Evolutionary conservation across 257 asterid genomes (phyloP), one percentile per base, ranked within the genome.

Genomic region (Solanum arcanum): DNA sequence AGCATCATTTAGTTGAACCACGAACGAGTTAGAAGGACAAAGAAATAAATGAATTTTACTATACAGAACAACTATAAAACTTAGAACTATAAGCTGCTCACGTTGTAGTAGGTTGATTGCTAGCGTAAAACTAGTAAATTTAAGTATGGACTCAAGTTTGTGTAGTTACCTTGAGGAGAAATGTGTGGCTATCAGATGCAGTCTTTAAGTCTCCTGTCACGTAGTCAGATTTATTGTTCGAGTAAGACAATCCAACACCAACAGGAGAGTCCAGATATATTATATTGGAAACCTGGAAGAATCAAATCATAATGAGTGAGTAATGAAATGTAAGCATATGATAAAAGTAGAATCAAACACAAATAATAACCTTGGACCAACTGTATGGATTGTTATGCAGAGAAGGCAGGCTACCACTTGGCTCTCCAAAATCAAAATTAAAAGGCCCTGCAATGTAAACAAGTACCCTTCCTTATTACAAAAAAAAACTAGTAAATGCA

Each of bases 261-360:
- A 98, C 92, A 15, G 99, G 99, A 87, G 98, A 93, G 84, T 97
- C 99, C 89, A 97, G 86, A 92, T 97, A 97, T 87, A 97, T 37
- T 60, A 95, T 70, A 87, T 86, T 97, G 9, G 98, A 95, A 49
- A 94, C 98, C 98, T 97, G 92, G 83, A 87, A 84, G 9, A 49
- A n/a, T 39, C 82, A 86, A 88, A 31, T 47, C 2, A 27, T 39
- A 15, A 72, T 78, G 78, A 42, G 62, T 64, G 15, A 11, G 49
- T 70, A 41, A 13, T 56, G 47, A 87, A 35, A 23, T 27, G 80
- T 49, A 44, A 29, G 39, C 1, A 41, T 27, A 66, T 44, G 70
- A 3, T 21, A 33, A 80, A n/a, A 31, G 64, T 81, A 47, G 23
- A 46, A 84, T 87, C 21, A 66, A 66, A 49, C 56, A 85, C 39